Evolutionary conservation across 2,329 filamentous ascomycete genomes (phyloP), one percentile per base, ranked within the genome.

Genomic region (Teratosphaeria epicoccoides): DNA sequence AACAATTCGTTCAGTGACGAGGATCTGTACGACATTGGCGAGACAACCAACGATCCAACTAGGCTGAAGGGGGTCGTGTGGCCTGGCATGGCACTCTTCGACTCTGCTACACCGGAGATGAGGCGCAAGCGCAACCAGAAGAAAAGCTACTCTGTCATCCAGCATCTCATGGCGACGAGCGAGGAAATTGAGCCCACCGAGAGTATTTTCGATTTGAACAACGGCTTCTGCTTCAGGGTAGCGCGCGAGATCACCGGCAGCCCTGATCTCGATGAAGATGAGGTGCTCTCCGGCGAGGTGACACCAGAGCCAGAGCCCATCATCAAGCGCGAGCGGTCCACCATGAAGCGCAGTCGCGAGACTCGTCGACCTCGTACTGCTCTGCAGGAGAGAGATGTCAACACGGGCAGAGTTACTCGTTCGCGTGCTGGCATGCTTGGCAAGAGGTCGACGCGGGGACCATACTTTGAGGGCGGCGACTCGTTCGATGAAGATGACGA

Each of bases 81-180:
- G 76, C 83, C 84, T 2, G 87, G 87, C 17, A 90, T 90, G 86
- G 79, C 80, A 49, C 76, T 88, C n/a, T 89, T 90, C 64, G 87
- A 91, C 66, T 82, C 87, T 49, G 87, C 87, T 4, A 86, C 83
- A 4, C 77, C 82, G 14, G 80, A 84, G 55, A 84, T 86, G 76
- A 84, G 81, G 60, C 78, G 83, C 45, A 87, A 81, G 70, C 76
- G 87, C 49, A 90, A 90, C 64, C 87, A 91, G 68, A 82, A 84
- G 61, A 91, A 91, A 66, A 80, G 84, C 50, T 76, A 74, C n/a
- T 83, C 81, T 1, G 82, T 88, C n/a, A 71, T 88, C 22, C 74
- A 79, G 51, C 78, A 79, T 53, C 81, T 91, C 68, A 76, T 82
- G 59, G 67, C 76, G 49, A 81, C 79, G 17, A 88, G 86, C 0